Evolutionary conservation across 495 filamentous ascomycete genomes (phyloP), one percentile per base, ranked within the genome.

Genomic region (Xylaria curta): DNA sequence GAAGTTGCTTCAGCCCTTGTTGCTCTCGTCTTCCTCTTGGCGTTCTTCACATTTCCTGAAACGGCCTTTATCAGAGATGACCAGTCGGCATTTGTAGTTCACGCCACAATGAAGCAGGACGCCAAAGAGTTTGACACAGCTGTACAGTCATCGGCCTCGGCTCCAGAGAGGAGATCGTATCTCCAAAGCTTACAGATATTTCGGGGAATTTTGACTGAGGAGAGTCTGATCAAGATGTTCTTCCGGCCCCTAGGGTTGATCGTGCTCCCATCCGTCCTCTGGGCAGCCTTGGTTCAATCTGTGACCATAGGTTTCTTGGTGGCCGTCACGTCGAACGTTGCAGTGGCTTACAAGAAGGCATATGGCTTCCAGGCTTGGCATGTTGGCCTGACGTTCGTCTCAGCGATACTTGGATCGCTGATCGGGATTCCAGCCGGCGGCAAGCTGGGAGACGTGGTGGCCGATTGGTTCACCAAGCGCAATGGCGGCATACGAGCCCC

Each of bases 251-350:
- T 88, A 10, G 83, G 78, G 17, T 74, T 87, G 8, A 81, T 87
- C 36, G 73, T 79, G 56, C 80, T 88, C 0, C 86, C 86, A 1
- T 79, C 85, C 0, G 85, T 89, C 0, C 78, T 88, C 9, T 88
- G 84, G 85, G 80, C 80, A 9, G 78, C 85, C 1, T 76, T 88
- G 0, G 82, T 85, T 1, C 80, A 85, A 68, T 79, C 85, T 13
- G 84, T 84, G 8, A 88, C 85, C 2, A 85, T 88, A 47, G 85
- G 87, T 1, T 87, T 87, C 75, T 76, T 88, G 17, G 85, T 88
- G 0, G 86, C 86, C 26, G 81, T 89, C 13, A 80, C 82, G 0
- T 87, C 85, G 31, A 88, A 87, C 73, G 84, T 86, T 10, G 82
- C 83, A 0, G 72, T 82, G 0, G 87, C 86, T 9, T 89, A 84